Evolutionary conservation across 192 early-diverging fungal genomes (phyloP), one percentile per base, ranked within the genome.

Genomic region (Coemansia javaensis): DNA sequence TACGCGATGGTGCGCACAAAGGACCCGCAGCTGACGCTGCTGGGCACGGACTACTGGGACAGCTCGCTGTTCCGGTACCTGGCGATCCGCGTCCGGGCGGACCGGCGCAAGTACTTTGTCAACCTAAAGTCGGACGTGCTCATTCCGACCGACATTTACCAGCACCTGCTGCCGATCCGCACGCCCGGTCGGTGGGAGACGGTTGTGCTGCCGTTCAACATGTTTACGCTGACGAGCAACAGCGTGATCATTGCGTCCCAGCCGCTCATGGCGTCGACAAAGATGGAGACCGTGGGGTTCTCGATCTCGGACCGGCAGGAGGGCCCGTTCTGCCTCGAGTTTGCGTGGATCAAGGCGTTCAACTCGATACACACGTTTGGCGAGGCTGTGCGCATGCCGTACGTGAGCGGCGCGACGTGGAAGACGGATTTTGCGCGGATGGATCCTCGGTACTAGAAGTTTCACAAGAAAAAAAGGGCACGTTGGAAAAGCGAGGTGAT

Each of bases 141-240:
- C 14, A 81, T 88, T 35, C 85, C 81, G 28, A 85, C 90, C 0
- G 87, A 91, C 67, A 78, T 95, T 18, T 95, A 89, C 77, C 94
- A 98, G 63, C 94, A 98, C 67, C 79, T 93, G 38, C 47, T 98
- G 46, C 89, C 90, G 50, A 81, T 93, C 35, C 77, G 85, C 41
- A 87, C 72, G 4, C 91, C 93, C 3, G 93, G 93, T 2, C 78
- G 86, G 56, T 98, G 93, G 93, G 93, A 98, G 77, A 86, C 80
- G 18, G 78, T 93, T 22, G 76, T 94, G 67, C 87, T 98, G 32
- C 94, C 94, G 13, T 95, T 95, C 66, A 80, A 82, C 34, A 89
- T 90, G 60, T 98, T 98, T 63, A 87, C 94, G 21, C 66, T 94
- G 31, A 98, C 94, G 7, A 85, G 82, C 53, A 84, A 94, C 51